Percentiles rank a stretch among this genome's conserved stretches.
Conservation (phyloP, 495 filamentous ascomycete species). For the Xylaria palmicola region DNA sequence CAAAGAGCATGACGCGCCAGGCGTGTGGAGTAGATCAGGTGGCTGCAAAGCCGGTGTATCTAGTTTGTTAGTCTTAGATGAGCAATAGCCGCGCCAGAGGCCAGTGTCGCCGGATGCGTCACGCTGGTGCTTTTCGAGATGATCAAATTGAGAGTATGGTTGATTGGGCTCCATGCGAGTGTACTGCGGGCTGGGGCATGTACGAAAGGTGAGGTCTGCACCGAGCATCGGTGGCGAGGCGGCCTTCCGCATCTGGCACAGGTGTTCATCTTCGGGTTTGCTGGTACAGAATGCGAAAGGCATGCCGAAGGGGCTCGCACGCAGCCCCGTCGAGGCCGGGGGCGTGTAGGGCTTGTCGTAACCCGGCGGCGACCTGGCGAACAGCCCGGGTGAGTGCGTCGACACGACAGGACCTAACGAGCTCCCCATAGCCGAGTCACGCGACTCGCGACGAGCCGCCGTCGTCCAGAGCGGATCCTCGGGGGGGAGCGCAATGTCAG, state of each 20-base stretch:
- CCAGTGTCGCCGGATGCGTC: constrained; percentile 47
- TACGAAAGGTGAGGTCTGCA: constrained; percentile 68
- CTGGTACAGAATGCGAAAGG: constrained; percentile 28
- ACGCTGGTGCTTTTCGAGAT: constrained; percentile 48
- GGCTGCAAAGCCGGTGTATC: constrained; percentile 37
- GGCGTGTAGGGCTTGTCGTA: constrained; percentile 20
- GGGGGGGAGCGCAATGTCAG: constrained; percentile 44
- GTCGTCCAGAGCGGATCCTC: constrained; percentile 44
- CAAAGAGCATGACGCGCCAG: constrained; percentile 22
- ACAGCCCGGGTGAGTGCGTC: constrained; percentile 34
- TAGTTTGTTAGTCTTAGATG: constrained; percentile 40
- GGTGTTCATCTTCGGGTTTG: constrained; percentile 27
- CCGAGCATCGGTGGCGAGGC: constrained; percentile 85
- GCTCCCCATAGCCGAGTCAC: constrained; percentile 38
- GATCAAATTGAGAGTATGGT: constrained; percentile 33
- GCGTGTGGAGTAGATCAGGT: constrained; percentile 41
- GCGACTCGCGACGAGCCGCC: constrained; percentile 30
- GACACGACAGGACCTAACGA: constrained; percentile 38
- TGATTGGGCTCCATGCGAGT: constrained; percentile 68
- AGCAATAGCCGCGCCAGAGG: constrained; percentile 71
- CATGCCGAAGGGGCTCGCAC: constrained; percentile 34
- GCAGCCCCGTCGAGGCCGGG: constrained; percentile 26
- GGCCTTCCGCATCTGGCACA: constrained; percentile 40
- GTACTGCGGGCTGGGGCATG: constrained; percentile 74
- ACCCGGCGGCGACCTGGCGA: constrained; percentile 18